Evolutionary conservation across 768 basidiomycete genomes (phyloP), one percentile per base, ranked within the genome.

Genomic region (Auricularia sp.): DNA sequence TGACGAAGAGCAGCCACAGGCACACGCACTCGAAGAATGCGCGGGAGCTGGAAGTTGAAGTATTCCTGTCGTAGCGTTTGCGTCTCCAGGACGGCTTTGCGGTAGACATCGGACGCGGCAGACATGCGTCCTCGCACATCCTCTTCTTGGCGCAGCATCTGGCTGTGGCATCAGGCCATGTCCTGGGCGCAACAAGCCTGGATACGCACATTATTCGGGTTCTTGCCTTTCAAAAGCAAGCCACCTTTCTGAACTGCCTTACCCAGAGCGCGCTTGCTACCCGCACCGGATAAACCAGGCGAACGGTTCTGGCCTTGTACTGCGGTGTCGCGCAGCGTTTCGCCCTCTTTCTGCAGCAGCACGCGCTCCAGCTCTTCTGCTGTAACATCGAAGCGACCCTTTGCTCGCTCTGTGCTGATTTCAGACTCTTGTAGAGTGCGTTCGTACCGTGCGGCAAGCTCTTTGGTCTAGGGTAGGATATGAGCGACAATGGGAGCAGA

Each of bases 341-440:
- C 97, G 16, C 97, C 97, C 73, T 98, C 95, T 75, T 98, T 98
- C 74, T 93, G 88, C 8, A 98, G 78, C 2, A 99, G 78, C 13
- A 98, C 81, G 29, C 95, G 87, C 73, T 97, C 96, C 42, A 98
- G 80, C 72, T 98, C 97, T 75, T 98, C 97, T 0, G 92, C 94
- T 0, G 92, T 88, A 0, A 88, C 75, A 68, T 98, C 96, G 64
- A 97, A 83, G 2, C 94, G 86, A 61, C 80, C 76, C 75, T 95
- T 95, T 73, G 87, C 85, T 77, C 97, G 98, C 63, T 98, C 96
- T 65, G 92, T 94, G 39, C 82, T 75, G 24, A 81, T 73, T 74
- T 98, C 94, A 21, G 93, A 90, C 66, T 99, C 97, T 71, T 90
- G 87, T 35, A 98, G 77, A 16, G 86, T 84, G 61, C 90, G 85